Evolutionary conservation across 345 rosid genomes (phyloP), one percentile per base, ranked within the genome.

Genomic region (Citrus cavaleriei): DNA sequence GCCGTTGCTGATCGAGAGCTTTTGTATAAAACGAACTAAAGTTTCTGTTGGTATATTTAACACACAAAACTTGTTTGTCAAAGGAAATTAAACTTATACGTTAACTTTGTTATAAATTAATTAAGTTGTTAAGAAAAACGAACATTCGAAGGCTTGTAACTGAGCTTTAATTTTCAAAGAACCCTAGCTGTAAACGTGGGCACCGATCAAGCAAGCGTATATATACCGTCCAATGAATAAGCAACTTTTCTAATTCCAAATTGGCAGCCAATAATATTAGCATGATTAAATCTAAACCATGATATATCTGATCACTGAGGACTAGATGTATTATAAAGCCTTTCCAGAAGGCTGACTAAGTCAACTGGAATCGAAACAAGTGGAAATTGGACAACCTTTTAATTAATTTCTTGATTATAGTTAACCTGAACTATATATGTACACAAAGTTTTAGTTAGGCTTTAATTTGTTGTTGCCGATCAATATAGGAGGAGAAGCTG

Each of bases 401-500:
- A 12, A 46, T 46, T 46, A 46, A 46, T 46, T 46, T 46, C 18
- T 46, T 13, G 18, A 12, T 46, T 46, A 46, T 40, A 40, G 49
- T 40, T 40, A 40, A 10, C 13, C 14, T 40, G 3, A 10, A 40
- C 49, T 40, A 40, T 10, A 40, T 10, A 10, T 3, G 4, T 3
- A 12, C 13, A 42, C 16, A 42, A 1, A 42, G 14, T 42, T 10
- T 42, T 42, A 42, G 51, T 10, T 16, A 51, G 6, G 22, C 21
- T 51, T 51, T 51, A 51, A 51, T 25, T 7, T 51, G 18, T 7
- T 51, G 62, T 19, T 32, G 57, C 21, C 4, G 21, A 14, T 51
- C 19, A 35, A 6, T 25, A 4, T 27, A 82, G 79, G 87, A 86
- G 59, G 80, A 84, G 67, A 79, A 79, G 73, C 83, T 86, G 64